phyloP scores from a whole-genome alignment of 768 basidiomycete species.

The Naganishia kalamii region DNA sequence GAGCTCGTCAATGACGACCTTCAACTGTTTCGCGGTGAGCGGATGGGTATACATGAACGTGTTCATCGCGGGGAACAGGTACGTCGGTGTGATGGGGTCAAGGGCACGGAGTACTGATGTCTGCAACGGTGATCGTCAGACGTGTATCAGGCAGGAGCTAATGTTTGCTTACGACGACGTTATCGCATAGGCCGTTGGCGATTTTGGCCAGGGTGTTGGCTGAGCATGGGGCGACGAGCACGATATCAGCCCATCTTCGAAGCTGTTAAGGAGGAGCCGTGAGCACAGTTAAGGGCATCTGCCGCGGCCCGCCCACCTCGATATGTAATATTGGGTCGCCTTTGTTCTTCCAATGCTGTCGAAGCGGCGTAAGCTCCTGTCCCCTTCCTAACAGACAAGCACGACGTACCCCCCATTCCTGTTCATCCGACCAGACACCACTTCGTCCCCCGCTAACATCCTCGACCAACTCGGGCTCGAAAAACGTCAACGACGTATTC shows the following conservation, averaged over 20 bases:
- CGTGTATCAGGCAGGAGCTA: constrained; percentile 52
- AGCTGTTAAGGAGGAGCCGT: constrained; percentile 36
- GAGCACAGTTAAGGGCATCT: not conserved
- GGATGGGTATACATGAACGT: constrained; percentile 96
- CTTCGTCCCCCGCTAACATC: constrained; percentile 29
- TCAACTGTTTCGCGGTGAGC: constrained; percentile 75
- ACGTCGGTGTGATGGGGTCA: constrained; percentile 74
- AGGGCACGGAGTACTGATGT: constrained; percentile 71
- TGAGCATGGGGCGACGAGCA: constrained; percentile 89
- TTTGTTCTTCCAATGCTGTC: constrained; percentile 64
- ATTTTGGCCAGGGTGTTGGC: constrained; percentile 96
- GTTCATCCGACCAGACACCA: constrained; percentile 69
- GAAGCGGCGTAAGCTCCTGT: not conserved
- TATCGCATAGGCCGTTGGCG: constrained; percentile 79
- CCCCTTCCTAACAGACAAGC: not conserved
- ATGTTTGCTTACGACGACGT: constrained; percentile 54
- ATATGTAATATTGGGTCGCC: constrained; percentile 95
- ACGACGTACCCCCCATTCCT: constrained; percentile 79
- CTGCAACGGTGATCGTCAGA: constrained; percentile 26
- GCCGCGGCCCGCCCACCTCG: constrained; percentile 73
- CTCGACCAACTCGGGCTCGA: constrained; percentile 54
- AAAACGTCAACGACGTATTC: constrained; percentile 71
- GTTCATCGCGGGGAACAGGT: constrained; percentile 96
- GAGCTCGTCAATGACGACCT: constrained; percentile 65
- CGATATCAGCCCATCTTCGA: constrained; percentile 80